Evolutionary conservation across 1,284 basidiomycete genomes (phyloP), one percentile per base, ranked within the genome.

Genomic region (Kwoniella shivajii): DNA sequence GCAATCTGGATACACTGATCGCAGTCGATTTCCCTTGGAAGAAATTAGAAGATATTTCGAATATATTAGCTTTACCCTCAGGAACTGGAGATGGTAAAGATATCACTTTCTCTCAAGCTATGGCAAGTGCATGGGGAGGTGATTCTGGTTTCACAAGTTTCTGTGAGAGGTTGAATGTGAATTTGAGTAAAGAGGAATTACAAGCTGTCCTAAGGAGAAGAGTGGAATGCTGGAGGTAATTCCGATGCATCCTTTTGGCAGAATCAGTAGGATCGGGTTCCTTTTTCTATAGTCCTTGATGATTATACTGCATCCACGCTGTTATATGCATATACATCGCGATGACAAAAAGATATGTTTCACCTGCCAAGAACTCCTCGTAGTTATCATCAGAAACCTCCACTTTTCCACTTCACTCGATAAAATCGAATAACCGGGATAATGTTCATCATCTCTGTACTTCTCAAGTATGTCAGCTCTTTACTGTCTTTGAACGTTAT

Each of bases 71-170:
- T 1, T 75, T 85, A 13, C 64, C 79, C 65, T 44, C 36, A 13
- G 45, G 36, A 29, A 52, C 88, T 74, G 69, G 85, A 1, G 16
- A 57, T 54, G 22, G 55, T 34, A 30, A 68, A 29, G 47, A 37
- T 18, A 88, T 88, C 31, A 89, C 84, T 64, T 90, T 90, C 71
- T 89, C 89, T 68, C 87, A 89, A 33, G 89, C 83, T 54, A 92
- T 86, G 61, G 88, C 88, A 57, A 73, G 90, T 84, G 59, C 81
- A 81, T 55, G 87, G 82, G 65, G 90, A 86, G 74, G 90, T 86
- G 54, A 90, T 71, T n/a, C 6, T 14, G 31, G 34, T 24, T n/a
- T n/a, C n/a, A n/a, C n/a, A n/a, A n/a, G n/a, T n/a, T n/a, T n/a
- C n/a, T n/a, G n/a, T 20, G 69, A 90, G 69, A 9, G 88, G 85